Conservation (phyloP, 257 asterid genomes). For the Avicennia marina region DNA sequence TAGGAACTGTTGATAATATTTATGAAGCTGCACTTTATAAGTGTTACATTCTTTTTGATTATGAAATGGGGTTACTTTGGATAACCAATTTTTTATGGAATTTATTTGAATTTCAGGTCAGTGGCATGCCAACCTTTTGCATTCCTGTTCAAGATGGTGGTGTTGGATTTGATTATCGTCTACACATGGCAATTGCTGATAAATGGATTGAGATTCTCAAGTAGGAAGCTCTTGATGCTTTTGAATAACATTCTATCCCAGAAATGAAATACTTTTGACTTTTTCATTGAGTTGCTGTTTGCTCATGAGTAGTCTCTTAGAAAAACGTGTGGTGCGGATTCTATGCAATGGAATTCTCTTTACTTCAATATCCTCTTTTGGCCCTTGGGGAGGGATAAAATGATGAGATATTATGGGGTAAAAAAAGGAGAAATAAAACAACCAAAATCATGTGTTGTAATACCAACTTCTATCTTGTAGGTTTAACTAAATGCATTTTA, state of each 20-base stretch:
- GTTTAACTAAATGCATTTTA: slow-evolving; percentile 2
- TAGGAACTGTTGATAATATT: neutral
- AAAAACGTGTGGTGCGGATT: slow-evolving; percentile 10
- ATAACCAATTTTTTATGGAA: slow-evolving; percentile 11
- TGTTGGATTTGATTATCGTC: slow-evolving; percentile 93
- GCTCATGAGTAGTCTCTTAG: neutral
- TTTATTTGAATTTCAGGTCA: slow-evolving; percentile 61
- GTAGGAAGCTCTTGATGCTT: slow-evolving; percentile 45
- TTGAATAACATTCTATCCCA: slow-evolving; percentile 13
- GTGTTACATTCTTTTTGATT: slow-evolving; percentile 6
- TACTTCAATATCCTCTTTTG: neutral
- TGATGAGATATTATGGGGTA: too few species aligned
- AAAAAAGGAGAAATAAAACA: too few species aligned
- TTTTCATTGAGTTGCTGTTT: slow-evolving; percentile 3
- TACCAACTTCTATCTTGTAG: neutral
- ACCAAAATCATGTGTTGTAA: too few species aligned
- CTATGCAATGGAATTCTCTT: neutral
- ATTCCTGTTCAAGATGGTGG: slow-evolving; percentile 94
- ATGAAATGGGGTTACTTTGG: slow-evolving; percentile 11
- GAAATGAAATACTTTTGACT: neutral
- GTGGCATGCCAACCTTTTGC: slow-evolving; percentile 97
- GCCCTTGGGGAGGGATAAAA: slow-evolving; percentile 2
- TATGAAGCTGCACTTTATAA: neutral
- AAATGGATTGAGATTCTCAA: slow-evolving; percentile 93
- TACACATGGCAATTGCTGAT: slow-evolving; percentile 99